Percentiles rank a stretch among this genome's conserved stretches.
Evolutionary conservation across 2,329 filamentous ascomycete species (phyloP).

Genomic region (Paecilomyces sp.): DNA sequence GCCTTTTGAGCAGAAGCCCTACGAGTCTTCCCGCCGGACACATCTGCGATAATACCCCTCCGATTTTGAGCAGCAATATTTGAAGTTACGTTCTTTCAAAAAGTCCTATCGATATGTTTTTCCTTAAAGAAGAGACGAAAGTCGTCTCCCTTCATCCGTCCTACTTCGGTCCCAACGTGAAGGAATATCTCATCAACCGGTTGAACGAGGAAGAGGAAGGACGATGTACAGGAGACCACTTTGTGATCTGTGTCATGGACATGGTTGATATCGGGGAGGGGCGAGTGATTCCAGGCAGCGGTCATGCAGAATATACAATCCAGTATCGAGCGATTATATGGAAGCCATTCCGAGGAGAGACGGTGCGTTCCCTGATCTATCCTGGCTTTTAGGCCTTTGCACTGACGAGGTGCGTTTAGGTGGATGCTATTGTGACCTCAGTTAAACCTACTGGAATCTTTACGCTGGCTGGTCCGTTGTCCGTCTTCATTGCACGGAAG

Average conservation of each 20-base stretch:
- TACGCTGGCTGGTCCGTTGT: slow-evolving; percentile 41
- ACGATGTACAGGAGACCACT: slow-evolving; percentile 90
- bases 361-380: slow-evolving; percentile 48
- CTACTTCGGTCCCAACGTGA: slow-evolving; percentile 91
- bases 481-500: slow-evolving; percentile 54
- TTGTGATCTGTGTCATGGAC: slow-evolving; percentile 97
- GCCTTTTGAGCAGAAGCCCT: background rate
- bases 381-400: slow-evolving; percentile 13
- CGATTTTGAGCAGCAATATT: background rate
- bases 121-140: slow-evolving; percentile 94
- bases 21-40: background rate
- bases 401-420: slow-evolving; percentile 46
- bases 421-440: slow-evolving; percentile 87
- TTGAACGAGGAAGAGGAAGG: slow-evolving; percentile 91
- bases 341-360: slow-evolving; percentile 97
- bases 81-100: background rate
- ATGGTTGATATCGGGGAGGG: slow-evolving; percentile 92
- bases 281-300: slow-evolving; percentile 83
- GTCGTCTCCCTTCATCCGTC: slow-evolving; percentile 93
- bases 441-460: slow-evolving; percentile 87
- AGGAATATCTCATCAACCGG: slow-evolving; percentile 81
- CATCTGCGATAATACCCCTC: background rate
- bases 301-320: slow-evolving; percentile 89
- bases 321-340: slow-evolving; percentile 94
- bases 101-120: slow-evolving; percentile 66